These are phyloP conservation scores for Zarea fungicola DNA, from an alignment of 2,329 filamentous ascomycete species.

Conservation along the genomic window DNA sequence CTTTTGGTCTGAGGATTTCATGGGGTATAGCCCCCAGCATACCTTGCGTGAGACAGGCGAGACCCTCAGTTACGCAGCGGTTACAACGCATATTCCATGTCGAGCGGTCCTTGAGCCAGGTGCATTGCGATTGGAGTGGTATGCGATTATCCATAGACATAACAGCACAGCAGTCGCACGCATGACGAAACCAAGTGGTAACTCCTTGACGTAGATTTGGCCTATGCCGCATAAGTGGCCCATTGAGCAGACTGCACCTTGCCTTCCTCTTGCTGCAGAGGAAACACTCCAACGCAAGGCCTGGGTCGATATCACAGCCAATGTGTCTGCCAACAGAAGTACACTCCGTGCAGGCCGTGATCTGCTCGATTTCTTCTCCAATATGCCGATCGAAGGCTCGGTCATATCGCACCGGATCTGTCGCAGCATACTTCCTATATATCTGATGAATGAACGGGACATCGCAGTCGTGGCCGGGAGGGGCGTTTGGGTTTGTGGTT, in stretches of 20 bases:
- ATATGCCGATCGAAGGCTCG: neutral
- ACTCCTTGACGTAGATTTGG: conserved; percentile 17
- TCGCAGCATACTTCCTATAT: conserved; percentile 15
- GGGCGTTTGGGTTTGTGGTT: neutral
- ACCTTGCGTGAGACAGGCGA: conserved; percentile 19
- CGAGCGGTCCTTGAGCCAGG: conserved; percentile 19
- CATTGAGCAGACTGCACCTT: conserved; percentile 8
- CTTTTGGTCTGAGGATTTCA: conserved; percentile 6
- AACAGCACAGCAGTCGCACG: conserved; percentile 20
- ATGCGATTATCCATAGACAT: neutral
- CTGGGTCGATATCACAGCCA: conserved; percentile 22
- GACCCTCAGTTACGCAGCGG: conserved; percentile 16
- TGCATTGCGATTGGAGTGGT: conserved; percentile 12
- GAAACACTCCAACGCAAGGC: conserved; percentile 17
- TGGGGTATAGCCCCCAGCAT: conserved; percentile 12
- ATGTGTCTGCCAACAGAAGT: conserved; percentile 14
- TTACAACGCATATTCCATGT: conserved; percentile 20
- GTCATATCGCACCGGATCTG: conserved; percentile 14
- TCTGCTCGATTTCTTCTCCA: too few relatives aligned
- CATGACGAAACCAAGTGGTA: conserved; percentile 20
- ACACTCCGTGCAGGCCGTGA: too few relatives aligned
- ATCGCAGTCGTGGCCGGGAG: conserved; percentile 14
- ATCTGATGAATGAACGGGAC: conserved; percentile 7
- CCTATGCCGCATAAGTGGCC: conserved; percentile 5
- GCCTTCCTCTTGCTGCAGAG: conserved; percentile 13